Evolutionary conservation across 1,139 yeast genomes (phyloP).

Genomic region (Geotrichum fermentans): DNA sequence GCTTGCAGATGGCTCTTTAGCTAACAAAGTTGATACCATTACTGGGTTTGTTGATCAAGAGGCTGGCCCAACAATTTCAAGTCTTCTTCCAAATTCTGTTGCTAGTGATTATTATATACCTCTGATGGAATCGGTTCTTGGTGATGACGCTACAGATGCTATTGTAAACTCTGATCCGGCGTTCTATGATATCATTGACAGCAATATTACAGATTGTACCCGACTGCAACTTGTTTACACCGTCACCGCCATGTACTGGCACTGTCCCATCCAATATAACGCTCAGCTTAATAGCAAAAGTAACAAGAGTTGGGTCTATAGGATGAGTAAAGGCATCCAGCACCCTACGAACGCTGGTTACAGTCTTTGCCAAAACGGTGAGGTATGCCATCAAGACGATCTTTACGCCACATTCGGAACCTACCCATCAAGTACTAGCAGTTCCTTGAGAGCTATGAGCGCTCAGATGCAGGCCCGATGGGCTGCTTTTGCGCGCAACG

Average conservation of each 20-base stretch:
- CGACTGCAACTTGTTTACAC: constrained; percentile 22
- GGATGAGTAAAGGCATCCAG: constrained; percentile 31
- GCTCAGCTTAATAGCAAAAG: constrained; percentile 14
- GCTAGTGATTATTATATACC: constrained; percentile 6
- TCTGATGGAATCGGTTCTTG: constrained; percentile 21
- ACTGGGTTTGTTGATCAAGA: constrained; percentile 32
- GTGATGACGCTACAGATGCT: constrained; percentile 11
- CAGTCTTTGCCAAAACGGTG: constrained; percentile 26
- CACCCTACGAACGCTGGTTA: constrained; percentile 25
- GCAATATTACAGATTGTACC: constrained; percentile 16
- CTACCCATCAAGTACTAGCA: constrained; percentile 21
- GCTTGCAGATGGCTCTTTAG: constrained; percentile 24
- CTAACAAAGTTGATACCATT: constrained; percentile 28
- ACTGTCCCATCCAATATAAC: constrained; percentile 28
- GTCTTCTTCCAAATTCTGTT: constrained; percentile 10
- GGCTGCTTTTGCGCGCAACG: constrained; percentile 30
- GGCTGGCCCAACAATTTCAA: constrained; percentile 25
- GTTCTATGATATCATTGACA: constrained; percentile 18
- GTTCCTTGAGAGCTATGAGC: constrained; percentile 25
- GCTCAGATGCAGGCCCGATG: constrained; percentile 32
- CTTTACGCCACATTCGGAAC: constrained; percentile 33
- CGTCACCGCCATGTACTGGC: constrained; percentile 27
- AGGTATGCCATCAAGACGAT: constrained; percentile 37
- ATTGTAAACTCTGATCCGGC: constrained; percentile 12
- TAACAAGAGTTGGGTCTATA: constrained; percentile 28